These are phyloP conservation scores for Plantago coronopus DNA, from an alignment of 305 asterid genomes.

Conservation along the genomic window DNA sequence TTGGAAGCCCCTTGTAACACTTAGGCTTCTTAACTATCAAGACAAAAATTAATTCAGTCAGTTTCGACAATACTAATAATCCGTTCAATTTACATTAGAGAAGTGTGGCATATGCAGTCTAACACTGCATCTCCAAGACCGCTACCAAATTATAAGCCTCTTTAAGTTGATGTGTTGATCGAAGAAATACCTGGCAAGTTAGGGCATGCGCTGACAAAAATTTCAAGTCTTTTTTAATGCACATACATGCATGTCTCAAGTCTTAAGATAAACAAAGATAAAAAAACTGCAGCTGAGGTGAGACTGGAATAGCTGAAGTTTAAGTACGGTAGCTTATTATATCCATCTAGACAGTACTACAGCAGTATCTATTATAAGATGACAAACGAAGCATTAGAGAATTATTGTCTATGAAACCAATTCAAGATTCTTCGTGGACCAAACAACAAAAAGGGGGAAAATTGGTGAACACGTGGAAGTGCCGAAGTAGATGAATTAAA, in stretches of 20 bases:
- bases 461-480: conserved; percentile 2
- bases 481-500: not conserved
- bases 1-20: too few species aligned
- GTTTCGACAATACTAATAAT: not conserved
- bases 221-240: not conserved
- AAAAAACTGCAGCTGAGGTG: not conserved
- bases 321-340: not conserved
- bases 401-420: too few species aligned
- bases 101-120: not conserved
- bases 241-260: not conserved
- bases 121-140: not conserved
- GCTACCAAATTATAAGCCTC: not conserved
- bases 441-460: not conserved
- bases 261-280: not conserved
- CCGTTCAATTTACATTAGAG: not conserved
- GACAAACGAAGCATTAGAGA: too few species aligned
- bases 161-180: conserved; percentile 3
- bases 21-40: too few species aligned
- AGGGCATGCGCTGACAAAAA: not conserved
- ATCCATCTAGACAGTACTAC: not conserved
- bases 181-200: not conserved
- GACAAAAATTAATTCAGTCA: too few species aligned
- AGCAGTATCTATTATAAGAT: not conserved
- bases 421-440: not conserved
- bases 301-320: not conserved